These are phyloP conservation scores for Spergularia bocconei DNA, from an alignment of 148 eudicot species.

Conservation along the genomic window DNA sequence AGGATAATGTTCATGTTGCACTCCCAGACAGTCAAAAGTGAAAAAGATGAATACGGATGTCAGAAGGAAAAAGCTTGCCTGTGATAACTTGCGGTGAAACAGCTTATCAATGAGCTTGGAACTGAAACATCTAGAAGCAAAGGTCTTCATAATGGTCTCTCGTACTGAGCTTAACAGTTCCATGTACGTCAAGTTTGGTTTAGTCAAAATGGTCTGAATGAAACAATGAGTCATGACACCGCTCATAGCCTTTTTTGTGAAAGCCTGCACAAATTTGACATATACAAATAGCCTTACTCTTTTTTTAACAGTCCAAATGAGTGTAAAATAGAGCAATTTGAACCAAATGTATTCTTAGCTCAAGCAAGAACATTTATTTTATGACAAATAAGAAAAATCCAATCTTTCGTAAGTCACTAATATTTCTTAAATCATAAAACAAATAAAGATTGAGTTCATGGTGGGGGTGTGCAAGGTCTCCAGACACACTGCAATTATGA, in stretches of 20 bases:
- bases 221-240: constrained; percentile 51
- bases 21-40: too few relatives aligned
- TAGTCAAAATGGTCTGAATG: constrained; percentile 31
- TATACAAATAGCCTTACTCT: too few relatives aligned
- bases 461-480: too few relatives aligned
- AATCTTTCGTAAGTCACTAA: neutral
- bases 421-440: neutral
- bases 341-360: neutral
- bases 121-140: constrained; percentile 30
- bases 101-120: constrained; percentile 36
- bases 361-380: neutral
- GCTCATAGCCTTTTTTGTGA: constrained; percentile 42
- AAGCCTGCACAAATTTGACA: constrained; percentile 37
- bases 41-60: neutral
- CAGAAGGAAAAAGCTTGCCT: constrained; percentile 28
- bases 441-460: neutral
- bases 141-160: constrained; percentile 29
- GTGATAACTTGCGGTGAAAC: constrained; percentile 31
- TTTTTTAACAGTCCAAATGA: neutral
- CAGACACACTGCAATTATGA: too few relatives aligned
- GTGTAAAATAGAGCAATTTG: neutral
- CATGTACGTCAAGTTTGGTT: constrained; percentile 33
- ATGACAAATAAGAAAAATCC: neutral
- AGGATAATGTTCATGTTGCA: too few relatives aligned
- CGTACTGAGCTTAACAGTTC: constrained; percentile 34